phyloP scores from a whole-genome alignment of 78 protist genomes.

The Dictyostelium citrinum region DNA sequence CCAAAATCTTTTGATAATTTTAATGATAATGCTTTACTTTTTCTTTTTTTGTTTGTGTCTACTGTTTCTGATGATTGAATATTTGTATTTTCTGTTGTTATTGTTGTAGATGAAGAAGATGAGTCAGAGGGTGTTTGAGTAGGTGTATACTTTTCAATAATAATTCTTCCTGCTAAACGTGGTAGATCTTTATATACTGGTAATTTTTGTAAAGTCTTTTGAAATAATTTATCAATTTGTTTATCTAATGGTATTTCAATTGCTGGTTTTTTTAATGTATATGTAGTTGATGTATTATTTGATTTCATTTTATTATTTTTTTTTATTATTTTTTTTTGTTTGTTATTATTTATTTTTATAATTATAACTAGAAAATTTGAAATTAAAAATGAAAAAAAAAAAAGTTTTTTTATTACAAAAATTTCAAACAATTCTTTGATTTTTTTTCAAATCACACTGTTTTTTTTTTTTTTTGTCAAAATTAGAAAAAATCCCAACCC shows the following conservation, averaged over 20 bases:
- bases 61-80: neutral
- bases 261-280: neutral
- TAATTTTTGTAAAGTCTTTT: neutral
- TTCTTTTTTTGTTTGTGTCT: neutral
- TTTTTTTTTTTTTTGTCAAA: too few relatives aligned
- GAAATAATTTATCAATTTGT: neutral
- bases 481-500: too few relatives aligned
- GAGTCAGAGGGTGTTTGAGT: neutral
- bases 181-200: conserved; percentile 76
- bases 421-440: too few relatives aligned
- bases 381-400: too few relatives aligned
- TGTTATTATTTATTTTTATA: too few relatives aligned
- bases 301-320: neutral
- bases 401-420: too few relatives aligned
- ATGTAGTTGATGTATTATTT: neutral
- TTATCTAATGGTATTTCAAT: conserved; percentile 13
- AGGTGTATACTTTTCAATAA: neutral
- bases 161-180: conserved; percentile 47
- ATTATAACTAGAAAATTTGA: too few relatives aligned
- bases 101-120: neutral
- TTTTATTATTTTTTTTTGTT: neutral
- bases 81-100: neutral
- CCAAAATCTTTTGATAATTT: neutral
- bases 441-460: too few relatives aligned
- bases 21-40: conserved; percentile 1